A percentile compares a stretch with the other conserved stretches of the same genome.
Evolutionary conservation across 805 yeast species (phyloP).

Genomic region (Ogataea philodendri): DNA sequence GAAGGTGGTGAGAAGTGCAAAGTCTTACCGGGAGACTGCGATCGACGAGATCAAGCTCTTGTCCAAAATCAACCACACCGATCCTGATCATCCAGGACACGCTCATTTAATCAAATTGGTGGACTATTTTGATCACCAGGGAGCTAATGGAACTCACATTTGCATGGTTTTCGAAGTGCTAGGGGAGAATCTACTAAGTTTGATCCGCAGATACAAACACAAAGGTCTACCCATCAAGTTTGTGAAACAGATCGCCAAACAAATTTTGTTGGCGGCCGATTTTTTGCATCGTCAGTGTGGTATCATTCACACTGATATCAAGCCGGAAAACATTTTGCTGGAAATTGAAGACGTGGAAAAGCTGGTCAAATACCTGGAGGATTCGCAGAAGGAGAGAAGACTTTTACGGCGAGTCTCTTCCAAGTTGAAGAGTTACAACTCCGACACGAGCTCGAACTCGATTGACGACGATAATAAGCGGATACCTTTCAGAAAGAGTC

Average conservation of each 20-base stretch:
- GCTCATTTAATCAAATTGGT: conserved; percentile 73
- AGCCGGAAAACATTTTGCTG: conserved; percentile 66
- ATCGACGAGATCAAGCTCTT: conserved; percentile 85
- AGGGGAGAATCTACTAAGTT: conserved; percentile 87
- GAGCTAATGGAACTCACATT: conserved; percentile 89
- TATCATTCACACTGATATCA: conserved; percentile 71
- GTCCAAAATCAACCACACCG: conserved; percentile 60
- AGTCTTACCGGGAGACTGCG: conserved; percentile 90
- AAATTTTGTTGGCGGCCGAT: conserved; percentile 53
- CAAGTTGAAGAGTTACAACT: conserved; percentile 21
- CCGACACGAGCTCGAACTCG: conserved; percentile 16
- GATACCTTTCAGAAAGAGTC: conserved; percentile 29
- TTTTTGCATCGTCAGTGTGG: conserved; percentile 62
- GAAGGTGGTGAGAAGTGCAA: conserved; percentile 89
- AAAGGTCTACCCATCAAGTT: conserved; percentile 49
- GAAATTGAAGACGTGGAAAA: conserved; percentile 54
- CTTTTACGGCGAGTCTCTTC: conserved; percentile 29
- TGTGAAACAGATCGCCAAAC: conserved; percentile 59
- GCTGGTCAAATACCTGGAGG: conserved; percentile 45
- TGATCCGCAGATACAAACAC: conserved; percentile 68
- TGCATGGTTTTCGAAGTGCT: conserved; percentile 97
- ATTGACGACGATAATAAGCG: conserved; percentile 19
- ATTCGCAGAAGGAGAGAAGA: conserved; percentile 37
- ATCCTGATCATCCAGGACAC: conserved; percentile 74
- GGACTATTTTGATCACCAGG: conserved; percentile 82